These are phyloP conservation scores for Penicillium manginii DNA, from an alignment of 495 filamentous ascomycete genomes.

Conservation along the genomic window DNA sequence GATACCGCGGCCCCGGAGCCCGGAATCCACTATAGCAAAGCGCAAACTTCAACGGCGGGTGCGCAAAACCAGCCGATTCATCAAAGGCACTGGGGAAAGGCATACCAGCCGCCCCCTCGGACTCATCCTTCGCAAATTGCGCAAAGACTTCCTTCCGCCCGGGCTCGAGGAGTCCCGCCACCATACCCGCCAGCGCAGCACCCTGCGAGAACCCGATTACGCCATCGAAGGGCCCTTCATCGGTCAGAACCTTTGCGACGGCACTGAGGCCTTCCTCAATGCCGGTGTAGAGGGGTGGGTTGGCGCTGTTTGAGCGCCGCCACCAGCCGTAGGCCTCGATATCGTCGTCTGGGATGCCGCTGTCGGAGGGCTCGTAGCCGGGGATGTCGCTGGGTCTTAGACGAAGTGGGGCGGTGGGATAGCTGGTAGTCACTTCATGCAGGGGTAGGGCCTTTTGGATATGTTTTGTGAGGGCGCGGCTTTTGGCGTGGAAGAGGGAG, in stretches of 20 bases:
- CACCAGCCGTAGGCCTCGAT: constrained; percentile 85
- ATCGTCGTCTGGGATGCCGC: constrained; percentile 40
- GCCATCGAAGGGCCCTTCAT: constrained; percentile 69
- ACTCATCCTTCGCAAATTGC: constrained; percentile 31
- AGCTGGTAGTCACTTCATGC: constrained; percentile 54
- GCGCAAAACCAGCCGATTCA: constrained; percentile 33
- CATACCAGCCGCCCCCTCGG: constrained; percentile 32
- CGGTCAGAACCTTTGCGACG: constrained; percentile 61
- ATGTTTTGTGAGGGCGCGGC: constrained; percentile 79
- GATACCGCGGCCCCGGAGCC: constrained; percentile 63
- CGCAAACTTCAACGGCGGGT: constrained; percentile 74
- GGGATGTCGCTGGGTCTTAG: constrained; percentile 73
- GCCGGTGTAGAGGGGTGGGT: constrained; percentile 63
- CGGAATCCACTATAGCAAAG: constrained; percentile 80
- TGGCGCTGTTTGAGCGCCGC: constrained; percentile 56
- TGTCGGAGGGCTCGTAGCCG: constrained; percentile 54
- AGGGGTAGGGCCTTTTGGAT: constrained; percentile 72
- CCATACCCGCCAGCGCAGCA: constrained; percentile 63
- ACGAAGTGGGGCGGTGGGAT: constrained; percentile 57
- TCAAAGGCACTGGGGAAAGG: constrained; percentile 57
- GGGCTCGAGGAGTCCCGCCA: constrained; percentile 70
- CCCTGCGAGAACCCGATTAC: constrained; percentile 80
- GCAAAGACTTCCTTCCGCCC: constrained; percentile 52
- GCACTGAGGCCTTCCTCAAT: constrained; percentile 63
- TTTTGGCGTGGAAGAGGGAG: constrained; percentile 84